These are phyloP conservation scores for Coemansia sp. DNA, from an alignment of 192 early-diverging fungal species.

Conservation along the genomic window DNA sequence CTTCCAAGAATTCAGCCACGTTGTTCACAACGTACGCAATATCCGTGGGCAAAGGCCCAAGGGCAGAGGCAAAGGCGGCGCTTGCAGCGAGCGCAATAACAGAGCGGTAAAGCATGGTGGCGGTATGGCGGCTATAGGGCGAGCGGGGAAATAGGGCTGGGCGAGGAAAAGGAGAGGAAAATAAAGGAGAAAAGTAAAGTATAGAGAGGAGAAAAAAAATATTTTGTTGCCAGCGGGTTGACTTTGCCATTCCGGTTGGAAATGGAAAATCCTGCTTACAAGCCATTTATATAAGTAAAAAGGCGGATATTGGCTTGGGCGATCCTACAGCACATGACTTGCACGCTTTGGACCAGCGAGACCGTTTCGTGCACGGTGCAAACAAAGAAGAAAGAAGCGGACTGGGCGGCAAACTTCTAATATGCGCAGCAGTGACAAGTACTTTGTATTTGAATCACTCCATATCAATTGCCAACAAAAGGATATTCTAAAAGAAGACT, in stretches of 20 bases:
- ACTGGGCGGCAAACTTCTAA: too few species aligned
- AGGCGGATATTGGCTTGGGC: too few species aligned
- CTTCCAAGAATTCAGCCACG: not conserved
- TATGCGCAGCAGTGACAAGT: too few species aligned
- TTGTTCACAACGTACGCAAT: not conserved
- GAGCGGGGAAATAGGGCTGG: not conserved
- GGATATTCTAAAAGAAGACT: not conserved
- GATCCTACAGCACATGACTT: too few species aligned
- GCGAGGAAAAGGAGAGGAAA: not conserved
- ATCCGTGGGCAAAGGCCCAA: not conserved
- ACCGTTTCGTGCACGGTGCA: too few species aligned
- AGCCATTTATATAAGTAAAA: too few species aligned
- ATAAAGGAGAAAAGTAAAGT: not conserved
- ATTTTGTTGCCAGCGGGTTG: too few species aligned
- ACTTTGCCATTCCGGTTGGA: too few species aligned
- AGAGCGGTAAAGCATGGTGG: not conserved
- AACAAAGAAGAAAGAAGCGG: too few species aligned
- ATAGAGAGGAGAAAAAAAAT: not conserved
- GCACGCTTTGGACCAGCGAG: too few species aligned
- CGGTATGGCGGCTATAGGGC: not conserved
- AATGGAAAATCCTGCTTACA: not conserved
- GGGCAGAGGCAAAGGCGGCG: not conserved
- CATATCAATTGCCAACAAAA: not conserved
- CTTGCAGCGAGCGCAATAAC: not conserved
- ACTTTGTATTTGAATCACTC: not conserved